A percentile compares a stretch with the other conserved stretches of the same genome.
phyloP scores from a whole-genome alignment of 345 rosid species.

The Melastoma malabathricum region DNA sequence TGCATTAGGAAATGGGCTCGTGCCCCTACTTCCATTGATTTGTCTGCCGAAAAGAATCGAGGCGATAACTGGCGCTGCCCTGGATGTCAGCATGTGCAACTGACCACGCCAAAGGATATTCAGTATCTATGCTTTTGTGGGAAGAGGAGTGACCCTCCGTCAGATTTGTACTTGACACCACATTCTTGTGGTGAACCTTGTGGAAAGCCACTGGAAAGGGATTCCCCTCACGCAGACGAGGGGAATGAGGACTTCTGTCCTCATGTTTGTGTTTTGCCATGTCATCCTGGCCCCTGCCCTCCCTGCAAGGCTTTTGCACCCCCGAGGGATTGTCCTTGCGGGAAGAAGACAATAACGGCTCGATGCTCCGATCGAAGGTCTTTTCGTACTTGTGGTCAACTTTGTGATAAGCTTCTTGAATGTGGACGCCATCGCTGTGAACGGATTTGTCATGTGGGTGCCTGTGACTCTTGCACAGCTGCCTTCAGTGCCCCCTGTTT shows the following conservation, averaged over 20 bases:
- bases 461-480: constrained; percentile 68
- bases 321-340: constrained; percentile 68
- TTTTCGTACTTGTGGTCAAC: constrained; percentile 63
- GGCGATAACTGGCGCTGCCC: constrained; percentile 97
- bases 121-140: constrained; percentile 74
- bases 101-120: constrained; percentile 59
- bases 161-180: constrained; percentile 87
- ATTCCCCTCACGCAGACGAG: constrained; percentile 15
- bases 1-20: constrained; percentile 96
- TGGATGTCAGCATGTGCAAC: constrained; percentile 88
- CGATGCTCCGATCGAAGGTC: constrained; percentile 78
- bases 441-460: constrained; percentile 64
- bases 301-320: constrained; percentile 96
- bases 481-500: constrained; percentile 62
- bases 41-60: constrained; percentile 63
- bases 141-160: constrained; percentile 72
- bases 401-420: constrained; percentile 58
- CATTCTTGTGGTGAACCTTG: constrained; percentile 98
- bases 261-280: constrained; percentile 87
- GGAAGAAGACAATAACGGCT: constrained; percentile 64
- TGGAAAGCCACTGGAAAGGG: constrained; percentile 79
- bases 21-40: constrained; percentile 79
- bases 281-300: constrained; percentile 99
- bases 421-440: constrained; percentile 73
- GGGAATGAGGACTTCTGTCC: constrained; percentile 63